These are phyloP conservation scores for Cordyceps tenuipes DNA, from an alignment of 2,329 filamentous ascomycete species.

Conservation along the genomic window DNA sequence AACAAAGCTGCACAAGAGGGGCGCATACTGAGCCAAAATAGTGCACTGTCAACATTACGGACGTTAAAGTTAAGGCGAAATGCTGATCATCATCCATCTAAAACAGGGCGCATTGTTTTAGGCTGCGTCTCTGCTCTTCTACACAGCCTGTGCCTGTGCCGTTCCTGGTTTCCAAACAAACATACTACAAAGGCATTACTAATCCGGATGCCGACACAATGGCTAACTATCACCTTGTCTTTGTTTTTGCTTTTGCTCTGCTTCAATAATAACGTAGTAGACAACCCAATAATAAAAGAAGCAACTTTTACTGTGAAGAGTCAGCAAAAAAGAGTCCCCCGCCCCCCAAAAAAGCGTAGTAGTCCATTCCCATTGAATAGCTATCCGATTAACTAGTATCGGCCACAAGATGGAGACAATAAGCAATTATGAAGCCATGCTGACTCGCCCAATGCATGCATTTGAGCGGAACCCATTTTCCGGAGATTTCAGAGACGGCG, in stretches of 20 bases:
- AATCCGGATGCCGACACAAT: background rate
- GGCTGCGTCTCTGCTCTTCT: background rate
- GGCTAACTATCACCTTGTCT: background rate
- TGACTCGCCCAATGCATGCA: background rate
- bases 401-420: background rate
- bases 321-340: background rate
- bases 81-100: background rate
- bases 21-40: background rate
- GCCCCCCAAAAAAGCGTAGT: no score
- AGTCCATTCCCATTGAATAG: background rate
- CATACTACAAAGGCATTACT: background rate
- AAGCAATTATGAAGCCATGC: background rate
- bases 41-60: background rate
- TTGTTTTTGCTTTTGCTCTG: background rate
- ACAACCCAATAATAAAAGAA: background rate
- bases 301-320: background rate
- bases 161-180: background rate
- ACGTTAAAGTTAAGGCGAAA: background rate
- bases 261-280: background rate
- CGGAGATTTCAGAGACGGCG: background rate
- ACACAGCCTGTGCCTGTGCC: background rate
- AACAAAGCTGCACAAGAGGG: conserved; percentile 1
- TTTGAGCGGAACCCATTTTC: background rate
- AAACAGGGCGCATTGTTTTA: conserved; percentile 4
- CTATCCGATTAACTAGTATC: background rate